phyloP scores from a whole-genome alignment of 257 asterid genomes.

The Solanum boliviense region DNA sequence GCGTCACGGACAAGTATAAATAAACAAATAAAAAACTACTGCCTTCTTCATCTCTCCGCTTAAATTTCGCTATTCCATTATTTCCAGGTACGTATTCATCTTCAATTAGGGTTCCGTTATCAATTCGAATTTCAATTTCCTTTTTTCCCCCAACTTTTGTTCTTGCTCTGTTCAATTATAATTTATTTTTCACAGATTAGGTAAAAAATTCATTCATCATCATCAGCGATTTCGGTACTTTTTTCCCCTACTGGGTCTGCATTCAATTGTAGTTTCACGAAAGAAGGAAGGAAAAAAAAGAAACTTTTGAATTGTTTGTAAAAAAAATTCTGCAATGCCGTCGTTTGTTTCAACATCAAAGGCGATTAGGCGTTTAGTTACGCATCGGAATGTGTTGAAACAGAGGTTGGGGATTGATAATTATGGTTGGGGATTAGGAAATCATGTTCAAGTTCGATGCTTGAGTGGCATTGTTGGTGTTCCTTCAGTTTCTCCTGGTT shows the following conservation, averaged over 20 bases:
- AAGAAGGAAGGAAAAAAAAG: not conserved
- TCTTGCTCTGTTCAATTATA: not conserved
- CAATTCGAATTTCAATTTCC: not conserved
- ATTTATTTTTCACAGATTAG: not conserved
- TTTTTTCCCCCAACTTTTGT: not conserved
- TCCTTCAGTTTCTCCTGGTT: conserved; percentile 12
- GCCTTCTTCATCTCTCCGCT: not conserved
- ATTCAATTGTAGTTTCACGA: not conserved
- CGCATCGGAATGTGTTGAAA: conserved; percentile 22
- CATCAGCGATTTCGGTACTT: not conserved
- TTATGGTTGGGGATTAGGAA: not conserved
- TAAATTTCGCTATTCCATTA: not conserved
- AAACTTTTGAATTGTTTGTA: not conserved
- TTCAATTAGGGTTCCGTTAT: not conserved
- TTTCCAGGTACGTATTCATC: not conserved
- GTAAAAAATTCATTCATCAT: not conserved
- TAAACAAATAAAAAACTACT: not conserved
- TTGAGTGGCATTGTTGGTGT: conserved; percentile 32
- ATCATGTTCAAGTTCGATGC: conserved; percentile 33
- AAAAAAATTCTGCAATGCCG: conserved; percentile 22
- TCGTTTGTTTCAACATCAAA: conserved; percentile 36
- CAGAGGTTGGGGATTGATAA: conserved; percentile 10
- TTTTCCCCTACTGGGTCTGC: not conserved
- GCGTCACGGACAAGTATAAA: not conserved
- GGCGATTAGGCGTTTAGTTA: conserved; percentile 32